phyloP scores from a whole-genome alignment of 2,329 filamentous ascomycete genomes.

The Myriosclerotinia duriaeana region DNA sequence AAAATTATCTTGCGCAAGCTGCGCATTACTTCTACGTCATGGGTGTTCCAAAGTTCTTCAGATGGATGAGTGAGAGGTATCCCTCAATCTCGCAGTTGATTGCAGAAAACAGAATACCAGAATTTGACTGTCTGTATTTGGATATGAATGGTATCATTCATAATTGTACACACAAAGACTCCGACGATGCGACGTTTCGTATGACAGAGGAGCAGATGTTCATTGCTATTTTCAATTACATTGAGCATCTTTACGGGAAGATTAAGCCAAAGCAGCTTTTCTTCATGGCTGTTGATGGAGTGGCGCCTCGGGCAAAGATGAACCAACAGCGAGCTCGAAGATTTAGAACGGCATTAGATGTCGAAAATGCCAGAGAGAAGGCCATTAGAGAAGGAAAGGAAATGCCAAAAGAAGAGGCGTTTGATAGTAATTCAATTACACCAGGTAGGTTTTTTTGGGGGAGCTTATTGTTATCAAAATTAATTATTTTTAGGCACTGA shows the following conservation, averaged over 20 bases:
- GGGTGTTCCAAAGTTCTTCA: conserved; percentile 55
- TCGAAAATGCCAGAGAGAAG: conserved; percentile 86
- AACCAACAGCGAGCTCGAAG: conserved; percentile 96
- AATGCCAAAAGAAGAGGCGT: conserved; percentile 91
- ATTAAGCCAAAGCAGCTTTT: conserved; percentile 98
- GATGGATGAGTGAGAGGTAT: conserved; percentile 99
- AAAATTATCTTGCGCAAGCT: not conserved
- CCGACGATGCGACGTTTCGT: conserved; percentile 85
- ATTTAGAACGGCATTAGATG: conserved; percentile 91
- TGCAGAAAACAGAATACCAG: conserved; percentile 96
- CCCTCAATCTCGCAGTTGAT: conserved; percentile 97
- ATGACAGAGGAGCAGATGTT: conserved; percentile 99
- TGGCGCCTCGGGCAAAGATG: conserved; percentile 98
- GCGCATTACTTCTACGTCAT: conserved; percentile 30
- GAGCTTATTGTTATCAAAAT: not conserved
- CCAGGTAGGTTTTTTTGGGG: conserved; percentile 56
- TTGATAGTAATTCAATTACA: conserved; percentile 99
- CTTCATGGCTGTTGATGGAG: conserved; percentile 99
- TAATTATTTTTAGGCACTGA: conserved; percentile 60
- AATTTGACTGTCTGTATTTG: conserved; percentile 96
- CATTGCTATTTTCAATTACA: conserved; percentile 99
- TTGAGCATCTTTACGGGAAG: conserved; percentile 96
- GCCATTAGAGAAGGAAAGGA: conserved; percentile 85
- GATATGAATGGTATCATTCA: conserved; percentile 99
- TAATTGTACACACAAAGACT: conserved; percentile 81